phyloP scores from a whole-genome alignment of 2,329 filamentous ascomycete species.

The Chrysoporthe cubensis region DNA sequence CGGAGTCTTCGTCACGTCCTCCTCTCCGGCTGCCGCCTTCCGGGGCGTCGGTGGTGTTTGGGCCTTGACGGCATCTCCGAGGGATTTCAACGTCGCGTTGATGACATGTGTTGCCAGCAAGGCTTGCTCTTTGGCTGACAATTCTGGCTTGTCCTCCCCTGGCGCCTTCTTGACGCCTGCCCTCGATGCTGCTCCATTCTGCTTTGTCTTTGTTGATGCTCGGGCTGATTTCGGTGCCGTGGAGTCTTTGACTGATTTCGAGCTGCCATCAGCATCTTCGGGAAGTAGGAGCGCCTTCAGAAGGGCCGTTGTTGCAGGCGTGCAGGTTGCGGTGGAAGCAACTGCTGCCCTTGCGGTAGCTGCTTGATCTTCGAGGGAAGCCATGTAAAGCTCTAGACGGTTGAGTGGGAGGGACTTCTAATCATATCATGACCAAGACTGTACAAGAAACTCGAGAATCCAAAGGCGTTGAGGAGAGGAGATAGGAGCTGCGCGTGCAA shows the following conservation, averaged over 20 bases:
- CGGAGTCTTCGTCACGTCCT: conserved; percentile 43
- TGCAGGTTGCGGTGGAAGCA: conserved; percentile 51
- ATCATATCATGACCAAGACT: conserved; percentile 40
- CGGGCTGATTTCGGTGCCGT: conserved; percentile 33
- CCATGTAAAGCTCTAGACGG: conserved; percentile 41
- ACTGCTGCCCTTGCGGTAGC: conserved; percentile 53
- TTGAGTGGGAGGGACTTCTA: conserved; percentile 33
- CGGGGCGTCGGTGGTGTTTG: conserved; percentile 37
- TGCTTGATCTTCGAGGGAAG: conserved; percentile 44
- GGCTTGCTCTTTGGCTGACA: conserved; percentile 64
- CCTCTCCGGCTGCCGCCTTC: conserved; percentile 41
- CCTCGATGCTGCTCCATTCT: conserved; percentile 36
- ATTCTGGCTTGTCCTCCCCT: conserved; percentile 44
- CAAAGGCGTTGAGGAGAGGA: conserved; percentile 15
- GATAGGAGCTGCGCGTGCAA: conserved; percentile 21
- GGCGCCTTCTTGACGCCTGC: conserved; percentile 35
- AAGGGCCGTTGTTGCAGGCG: conserved; percentile 47
- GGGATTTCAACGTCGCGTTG: conserved; percentile 69
- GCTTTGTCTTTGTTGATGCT: conserved; percentile 33
- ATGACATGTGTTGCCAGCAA: conserved; percentile 73
- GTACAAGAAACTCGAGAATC: conserved; percentile 33
- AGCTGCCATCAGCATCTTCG: conserved; percentile 35
- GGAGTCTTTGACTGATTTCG: conserved; percentile 24
- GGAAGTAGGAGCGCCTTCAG: conserved; percentile 52
- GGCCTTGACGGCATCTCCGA: conserved; percentile 68